Evolutionary conservation across 2,329 filamentous ascomycete genomes (phyloP), one percentile per base, ranked within the genome.

Genomic region (Pseudocercospora pini-densiflorae): DNA sequence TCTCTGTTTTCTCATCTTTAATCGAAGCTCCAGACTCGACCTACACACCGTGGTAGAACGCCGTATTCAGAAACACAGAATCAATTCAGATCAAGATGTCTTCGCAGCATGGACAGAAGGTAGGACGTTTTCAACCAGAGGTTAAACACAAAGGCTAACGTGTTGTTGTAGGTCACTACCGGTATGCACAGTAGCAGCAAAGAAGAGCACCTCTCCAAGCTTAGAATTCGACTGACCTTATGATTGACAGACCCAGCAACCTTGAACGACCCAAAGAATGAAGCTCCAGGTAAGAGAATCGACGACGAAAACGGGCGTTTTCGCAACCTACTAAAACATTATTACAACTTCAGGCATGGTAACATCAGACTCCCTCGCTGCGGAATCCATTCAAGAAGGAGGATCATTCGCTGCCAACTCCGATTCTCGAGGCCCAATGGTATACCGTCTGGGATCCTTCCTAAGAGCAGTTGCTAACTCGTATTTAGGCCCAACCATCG

Each of bases 341-440:
- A 12, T 10, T 36, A 36, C 10, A 36, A 36, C 33, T 36, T 1
- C 5, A 36, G 33, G 33, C 33, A 36, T 83, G 27, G 84, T 94
- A 1, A 80, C 85, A 53, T 81, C 85, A 14, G 91, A 90, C 79
- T 94, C 91, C 6, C 88, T 96, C 5, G 92, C 92, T 10, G 90
- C 88, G 65, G 89, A 94, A 74, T 95, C 92, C 0, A 79, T 88
- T 66, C 80, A 83, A 55, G 71, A 81, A 23, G 84, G 84, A 64
- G 91, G 90, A 70, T 81, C 78, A 12, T 92, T 92, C 73, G 81
- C 85, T 47, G 77, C 84, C 29, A 78, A 84, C 64, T 91, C 92
- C 79, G 81, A 83, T 24, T 81, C 85, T 68, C 82, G 84, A 19
- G 81, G 83, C 47, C 82, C 54, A 6, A 54, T 54, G 49, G 45